Evolutionary conservation across 768 basidiomycete genomes (phyloP).

Genomic region (Phylloporus scabripes): DNA sequence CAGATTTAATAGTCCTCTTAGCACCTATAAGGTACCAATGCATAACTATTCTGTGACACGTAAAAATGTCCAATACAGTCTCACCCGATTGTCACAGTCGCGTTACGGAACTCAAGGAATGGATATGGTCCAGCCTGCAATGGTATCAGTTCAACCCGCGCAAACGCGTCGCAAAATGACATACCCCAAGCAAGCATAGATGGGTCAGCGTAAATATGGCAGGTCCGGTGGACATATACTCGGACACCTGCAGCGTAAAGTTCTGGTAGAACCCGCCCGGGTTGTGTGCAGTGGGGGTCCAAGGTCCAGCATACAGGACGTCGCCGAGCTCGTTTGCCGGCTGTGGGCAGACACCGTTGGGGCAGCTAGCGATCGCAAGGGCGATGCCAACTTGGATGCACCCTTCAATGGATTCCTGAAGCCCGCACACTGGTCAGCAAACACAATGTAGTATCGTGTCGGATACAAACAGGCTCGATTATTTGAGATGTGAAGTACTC

Average conservation of each 20-base stretch:
- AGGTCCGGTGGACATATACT: conserved; percentile 9
- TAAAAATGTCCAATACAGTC: not conserved
- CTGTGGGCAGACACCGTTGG: conserved; percentile 12
- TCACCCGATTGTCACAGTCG: conserved; percentile 17
- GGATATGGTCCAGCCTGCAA: conserved; percentile 22
- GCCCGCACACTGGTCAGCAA: not conserved
- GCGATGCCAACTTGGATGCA: conserved; percentile 19
- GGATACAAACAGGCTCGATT: conserved; percentile 17
- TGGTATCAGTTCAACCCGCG: not conserved
- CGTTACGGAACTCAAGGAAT: conserved; percentile 27
- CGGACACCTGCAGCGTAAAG: conserved; percentile 19
- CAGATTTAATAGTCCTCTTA: not conserved
- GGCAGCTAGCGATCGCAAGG: conserved; percentile 16
- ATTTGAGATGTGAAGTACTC: conserved; percentile 17
- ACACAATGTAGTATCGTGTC: no score
- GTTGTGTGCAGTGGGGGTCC: conserved; percentile 17
- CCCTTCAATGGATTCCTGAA: conserved; percentile 16
- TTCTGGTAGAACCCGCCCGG: conserved; percentile 25
- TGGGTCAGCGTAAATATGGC: conserved; percentile 29
- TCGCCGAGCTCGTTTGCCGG: conserved; percentile 15
- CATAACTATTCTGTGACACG: no score
- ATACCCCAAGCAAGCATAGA: conserved; percentile 27
- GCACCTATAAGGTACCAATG: not conserved
- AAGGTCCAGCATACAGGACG: conserved; percentile 28
- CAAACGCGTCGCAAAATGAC: not conserved